Evolutionary conservation across 2,329 filamentous ascomycete genomes (phyloP).

Genomic region (Mycosphaerella sp.): DNA sequence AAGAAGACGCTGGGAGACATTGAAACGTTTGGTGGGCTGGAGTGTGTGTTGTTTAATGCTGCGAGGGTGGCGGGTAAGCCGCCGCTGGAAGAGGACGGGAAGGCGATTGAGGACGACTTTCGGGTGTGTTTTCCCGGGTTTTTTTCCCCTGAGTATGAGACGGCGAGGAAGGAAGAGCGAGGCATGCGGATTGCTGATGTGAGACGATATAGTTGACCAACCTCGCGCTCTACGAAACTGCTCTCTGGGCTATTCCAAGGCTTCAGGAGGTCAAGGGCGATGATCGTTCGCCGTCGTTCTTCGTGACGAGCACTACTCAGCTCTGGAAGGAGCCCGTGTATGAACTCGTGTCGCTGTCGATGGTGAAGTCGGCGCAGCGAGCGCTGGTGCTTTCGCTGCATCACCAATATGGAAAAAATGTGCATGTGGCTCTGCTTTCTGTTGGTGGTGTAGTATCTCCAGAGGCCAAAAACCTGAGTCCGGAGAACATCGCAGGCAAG

Average conservation of each 20-base stretch:
- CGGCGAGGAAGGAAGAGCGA: neutral
- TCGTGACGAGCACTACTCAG: slow-evolving; percentile 45
- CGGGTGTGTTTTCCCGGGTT: slow-evolving; percentile 42
- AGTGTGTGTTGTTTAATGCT: slow-evolving; percentile 50
- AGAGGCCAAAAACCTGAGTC: slow-evolving; percentile 41
- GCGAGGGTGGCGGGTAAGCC: slow-evolving; percentile 43
- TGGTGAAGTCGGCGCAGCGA: slow-evolving; percentile 49
- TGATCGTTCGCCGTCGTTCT: slow-evolving; percentile 40
- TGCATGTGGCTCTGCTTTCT: slow-evolving; percentile 46
- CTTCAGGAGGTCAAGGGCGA: slow-evolving; percentile 34
- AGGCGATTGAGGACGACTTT: slow-evolving; percentile 47
- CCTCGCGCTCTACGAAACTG: slow-evolving; percentile 44
- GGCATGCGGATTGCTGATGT: neutral
- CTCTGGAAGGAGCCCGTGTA: slow-evolving; percentile 46
- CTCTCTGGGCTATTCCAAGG: slow-evolving; percentile 45
- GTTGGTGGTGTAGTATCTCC: slow-evolving; percentile 42
- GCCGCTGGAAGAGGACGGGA: slow-evolving; percentile 39
- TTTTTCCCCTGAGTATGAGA: too few relatives aligned
- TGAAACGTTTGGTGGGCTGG: slow-evolving; percentile 40
- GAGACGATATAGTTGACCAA: slow-evolving; percentile 41
- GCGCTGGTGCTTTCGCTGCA: slow-evolving; percentile 45
- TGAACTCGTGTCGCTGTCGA: slow-evolving; percentile 45
- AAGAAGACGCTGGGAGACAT: slow-evolving; percentile 38
- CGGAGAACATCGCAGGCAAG: slow-evolving; percentile 42
- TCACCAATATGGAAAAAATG: slow-evolving; percentile 38